Conservation (phyloP, 305 asterid species). For the Solanum hybrid region DNA sequence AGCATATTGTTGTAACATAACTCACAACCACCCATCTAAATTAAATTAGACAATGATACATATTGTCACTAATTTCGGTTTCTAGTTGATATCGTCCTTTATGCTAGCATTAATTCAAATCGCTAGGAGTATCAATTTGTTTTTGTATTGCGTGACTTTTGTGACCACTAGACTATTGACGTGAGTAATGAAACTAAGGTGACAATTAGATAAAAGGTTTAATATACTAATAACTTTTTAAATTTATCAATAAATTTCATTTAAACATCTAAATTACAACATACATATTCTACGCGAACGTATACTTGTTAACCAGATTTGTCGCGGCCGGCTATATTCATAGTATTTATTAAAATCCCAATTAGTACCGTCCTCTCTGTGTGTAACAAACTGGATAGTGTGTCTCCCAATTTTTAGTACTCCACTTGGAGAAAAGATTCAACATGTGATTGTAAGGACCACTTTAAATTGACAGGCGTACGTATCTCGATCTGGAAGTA, state of each 20-base stretch:
- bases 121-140: not conserved
- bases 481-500: not conserved
- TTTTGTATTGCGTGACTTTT: not conserved
- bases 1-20: not conserved
- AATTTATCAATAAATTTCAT: not conserved
- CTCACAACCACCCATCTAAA: not conserved
- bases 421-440: not conserved
- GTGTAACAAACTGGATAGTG: not conserved
- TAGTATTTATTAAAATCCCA: not conserved
- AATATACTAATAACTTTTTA: not conserved
- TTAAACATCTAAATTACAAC: not conserved
- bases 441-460: not conserved
- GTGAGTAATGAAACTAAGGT: not conserved
- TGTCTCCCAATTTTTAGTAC: not conserved
- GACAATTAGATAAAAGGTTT: not conserved
- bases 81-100: not conserved
- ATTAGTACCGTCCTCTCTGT: not conserved
- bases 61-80: not conserved
- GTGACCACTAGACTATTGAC: not conserved
- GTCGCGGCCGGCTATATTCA: not conserved
- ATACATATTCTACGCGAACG: not conserved
- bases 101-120: not conserved
- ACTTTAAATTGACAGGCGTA: not conserved
- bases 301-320: not conserved
- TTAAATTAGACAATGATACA: not conserved